Evolutionary conservation across 352 stramenopile genomes (phyloP).

Genomic region (Pythium phragmitis): DNA sequence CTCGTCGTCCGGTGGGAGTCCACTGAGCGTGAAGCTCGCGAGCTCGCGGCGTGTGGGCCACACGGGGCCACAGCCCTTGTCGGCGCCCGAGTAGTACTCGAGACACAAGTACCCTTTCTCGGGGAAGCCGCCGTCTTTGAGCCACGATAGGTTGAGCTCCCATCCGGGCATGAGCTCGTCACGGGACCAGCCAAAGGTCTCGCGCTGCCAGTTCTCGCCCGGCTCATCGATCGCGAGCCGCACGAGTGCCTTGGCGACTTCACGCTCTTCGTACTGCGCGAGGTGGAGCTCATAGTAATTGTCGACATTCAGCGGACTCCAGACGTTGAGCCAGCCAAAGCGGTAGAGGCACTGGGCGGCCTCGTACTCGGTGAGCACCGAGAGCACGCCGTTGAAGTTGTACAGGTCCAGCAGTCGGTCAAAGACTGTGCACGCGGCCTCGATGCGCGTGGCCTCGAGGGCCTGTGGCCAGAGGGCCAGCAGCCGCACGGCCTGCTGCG

Average conservation of each 20-base stretch:
- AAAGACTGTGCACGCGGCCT: slow-evolving; percentile 71
- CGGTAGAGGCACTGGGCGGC: slow-evolving; percentile 59
- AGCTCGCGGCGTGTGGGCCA: slow-evolving; percentile 64
- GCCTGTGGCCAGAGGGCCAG: slow-evolving; percentile 47
- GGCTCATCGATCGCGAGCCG: slow-evolving; percentile 78
- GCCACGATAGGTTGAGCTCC: slow-evolving; percentile 80
- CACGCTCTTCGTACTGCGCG: slow-evolving; percentile 66
- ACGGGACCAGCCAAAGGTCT: slow-evolving; percentile 76
- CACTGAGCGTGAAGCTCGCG: slow-evolving; percentile 47
- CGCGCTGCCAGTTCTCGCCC: slow-evolving; percentile 76
- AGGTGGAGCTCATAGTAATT: slow-evolving; percentile 81
- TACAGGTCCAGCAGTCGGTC: slow-evolving; percentile 65
- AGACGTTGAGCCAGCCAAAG: slow-evolving; percentile 73
- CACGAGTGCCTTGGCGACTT: slow-evolving; percentile 71
- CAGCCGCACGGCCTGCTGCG: slow-evolving; percentile 53
- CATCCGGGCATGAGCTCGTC: slow-evolving; percentile 78
- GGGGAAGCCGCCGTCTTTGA: slow-evolving; percentile 75
- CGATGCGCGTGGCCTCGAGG: slow-evolving; percentile 48
- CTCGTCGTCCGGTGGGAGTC: slow-evolving; percentile 40
- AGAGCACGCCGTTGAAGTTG: slow-evolving; percentile 66
- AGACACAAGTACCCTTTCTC: slow-evolving; percentile 75
- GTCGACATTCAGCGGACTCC: slow-evolving; percentile 62
- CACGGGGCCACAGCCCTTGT: slow-evolving; percentile 69
- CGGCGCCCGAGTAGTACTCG: slow-evolving; percentile 76
- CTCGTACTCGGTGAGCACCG: slow-evolving; percentile 54